Evolutionary conservation across 1,284 basidiomycete genomes (phyloP), one percentile per base, ranked within the genome.

Genomic region (Gomphus bonarii): DNA sequence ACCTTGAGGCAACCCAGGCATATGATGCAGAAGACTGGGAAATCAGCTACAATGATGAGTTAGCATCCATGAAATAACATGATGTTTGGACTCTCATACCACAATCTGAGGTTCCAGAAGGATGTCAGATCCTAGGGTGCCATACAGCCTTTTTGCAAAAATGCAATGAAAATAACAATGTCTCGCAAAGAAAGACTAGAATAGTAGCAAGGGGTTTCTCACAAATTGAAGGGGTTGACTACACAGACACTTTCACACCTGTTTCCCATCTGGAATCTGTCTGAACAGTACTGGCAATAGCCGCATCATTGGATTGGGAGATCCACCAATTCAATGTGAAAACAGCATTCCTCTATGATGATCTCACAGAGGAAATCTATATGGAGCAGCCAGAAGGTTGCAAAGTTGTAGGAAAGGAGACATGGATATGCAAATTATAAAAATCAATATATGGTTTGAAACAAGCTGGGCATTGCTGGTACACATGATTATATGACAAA

Each of bases 361-460:
- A 55, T 0, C 61, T 73, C 1, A 50, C 64, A 0, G 64, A 67
- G 42, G 64, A 64, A 1, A 61, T 72, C 16, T 73, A 69, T 62
- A 65, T 74, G 61, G 44, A 60, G 6, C 62, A 61, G 1, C 70
- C 70, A 0, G 54, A 60, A 9, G 66, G 63, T 12, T 56, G 61
- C 5, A 63, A 65, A 30, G 68, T 68, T 30, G 48, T 58, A 6
- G 63, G 63, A 0, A 64, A 66, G 50, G 63, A 68, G 56, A 56
- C 63, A 31, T 64, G 62, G 61, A 67, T 73, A 4, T 70, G 70
- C 66, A 33, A 61, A 20, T 61, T 76, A 0, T 22, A 67, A 25
- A 65, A 67, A n/a, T 63, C 68, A 0, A 61, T 76, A 0, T 77
- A 76, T 59, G 73, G 75, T 0, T 68, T 75, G 60, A 73, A 73